Conservation (phyloP, 768 basidiomycete species). For the Chalciporus piperatus region DNA sequence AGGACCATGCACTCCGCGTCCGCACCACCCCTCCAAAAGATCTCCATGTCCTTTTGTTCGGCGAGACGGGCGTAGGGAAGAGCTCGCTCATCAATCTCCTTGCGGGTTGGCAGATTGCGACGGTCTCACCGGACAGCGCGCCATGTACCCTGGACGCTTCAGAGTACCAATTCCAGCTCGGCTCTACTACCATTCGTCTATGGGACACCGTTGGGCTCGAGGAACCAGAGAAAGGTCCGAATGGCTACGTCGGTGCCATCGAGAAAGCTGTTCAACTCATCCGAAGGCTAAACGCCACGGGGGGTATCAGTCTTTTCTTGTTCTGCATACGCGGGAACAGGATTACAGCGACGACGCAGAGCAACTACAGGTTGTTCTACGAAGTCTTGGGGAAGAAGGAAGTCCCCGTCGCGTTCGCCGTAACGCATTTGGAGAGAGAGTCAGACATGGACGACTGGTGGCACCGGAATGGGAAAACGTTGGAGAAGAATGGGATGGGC, state of each 20-base stretch:
- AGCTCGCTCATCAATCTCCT: slow-evolving; percentile 30
- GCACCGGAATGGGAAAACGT: slow-evolving; percentile 19
- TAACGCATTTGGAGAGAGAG: slow-evolving; percentile 40
- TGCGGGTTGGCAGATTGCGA: slow-evolving; percentile 25
- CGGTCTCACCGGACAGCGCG: slow-evolving; percentile 18
- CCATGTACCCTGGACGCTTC: slow-evolving; percentile 35
- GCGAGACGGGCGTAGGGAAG: slow-evolving; percentile 31
- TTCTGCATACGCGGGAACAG: slow-evolving; percentile 40
- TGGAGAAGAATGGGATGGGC: slow-evolving; percentile 20
- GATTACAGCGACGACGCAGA: slow-evolving; percentile 27
- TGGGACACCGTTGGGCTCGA: slow-evolving; percentile 36
- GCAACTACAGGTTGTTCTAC: slow-evolving; percentile 25
- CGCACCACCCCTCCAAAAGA: slow-evolving; percentile 18
- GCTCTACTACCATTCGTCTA: slow-evolving; percentile 20
- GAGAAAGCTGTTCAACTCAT: slow-evolving; percentile 34
- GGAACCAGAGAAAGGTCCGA: slow-evolving; percentile 22
- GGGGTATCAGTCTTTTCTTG: slow-evolving; percentile 40
- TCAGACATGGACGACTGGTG: slow-evolving; percentile 34
- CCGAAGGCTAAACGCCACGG: slow-evolving; percentile 24
- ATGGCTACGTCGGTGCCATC: slow-evolving; percentile 26
- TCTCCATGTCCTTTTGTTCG: slow-evolving; percentile 39
- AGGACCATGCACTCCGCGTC: slow-evolving; percentile 12
- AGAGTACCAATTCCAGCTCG: slow-evolving; percentile 28
- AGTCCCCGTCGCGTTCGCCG: slow-evolving; percentile 38
- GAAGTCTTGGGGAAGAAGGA: slow-evolving; percentile 28